Evolutionary conservation across 2,329 filamentous ascomycete species (phyloP).

Genomic region (Zasmidium cellare): DNA sequence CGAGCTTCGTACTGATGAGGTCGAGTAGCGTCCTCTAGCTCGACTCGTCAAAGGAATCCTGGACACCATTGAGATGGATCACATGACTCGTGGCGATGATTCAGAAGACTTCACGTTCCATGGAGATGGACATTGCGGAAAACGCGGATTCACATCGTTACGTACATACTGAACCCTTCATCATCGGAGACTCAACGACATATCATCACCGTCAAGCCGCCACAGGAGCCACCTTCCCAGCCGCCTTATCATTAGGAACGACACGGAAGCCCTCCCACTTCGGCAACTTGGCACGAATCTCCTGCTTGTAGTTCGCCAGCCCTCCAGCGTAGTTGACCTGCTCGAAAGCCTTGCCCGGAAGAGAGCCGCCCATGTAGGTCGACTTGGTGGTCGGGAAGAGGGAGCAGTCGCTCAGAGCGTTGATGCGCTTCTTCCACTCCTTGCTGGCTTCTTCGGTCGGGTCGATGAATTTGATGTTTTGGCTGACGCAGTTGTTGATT

Average conservation of each 20-base stretch:
- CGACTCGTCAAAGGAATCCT: too few species aligned
- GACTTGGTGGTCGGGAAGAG: conserved; percentile 33
- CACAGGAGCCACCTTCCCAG: background rate
- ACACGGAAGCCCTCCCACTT: background rate
- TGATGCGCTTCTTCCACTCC: conserved; percentile 34
- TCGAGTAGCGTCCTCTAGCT: too few species aligned
- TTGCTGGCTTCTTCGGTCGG: conserved; percentile 30
- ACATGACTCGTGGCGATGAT: too few species aligned
- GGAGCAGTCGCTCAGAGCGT: conserved; percentile 26
- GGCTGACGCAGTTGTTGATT: conserved; percentile 26
- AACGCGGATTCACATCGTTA: too few species aligned
- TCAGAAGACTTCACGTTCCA: too few species aligned
- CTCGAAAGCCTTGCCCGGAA: conserved; percentile 30
- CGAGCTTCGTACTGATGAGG: too few species aligned
- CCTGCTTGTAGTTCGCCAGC: conserved; percentile 27
- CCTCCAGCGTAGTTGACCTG: conserved; percentile 33
- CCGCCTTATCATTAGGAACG: background rate
- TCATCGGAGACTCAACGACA: too few species aligned
- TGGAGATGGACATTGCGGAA: too few species aligned
- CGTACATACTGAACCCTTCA: too few species aligned
- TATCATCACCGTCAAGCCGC: too few species aligned
- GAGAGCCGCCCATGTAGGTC: conserved; percentile 24
- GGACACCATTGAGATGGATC: too few species aligned
- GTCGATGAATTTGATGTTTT: conserved; percentile 32
- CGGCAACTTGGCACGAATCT: conserved; percentile 29